These are phyloP conservation scores for Amanita exitialis DNA, from an alignment of 768 basidiomycete species.

Conservation along the genomic window DNA sequence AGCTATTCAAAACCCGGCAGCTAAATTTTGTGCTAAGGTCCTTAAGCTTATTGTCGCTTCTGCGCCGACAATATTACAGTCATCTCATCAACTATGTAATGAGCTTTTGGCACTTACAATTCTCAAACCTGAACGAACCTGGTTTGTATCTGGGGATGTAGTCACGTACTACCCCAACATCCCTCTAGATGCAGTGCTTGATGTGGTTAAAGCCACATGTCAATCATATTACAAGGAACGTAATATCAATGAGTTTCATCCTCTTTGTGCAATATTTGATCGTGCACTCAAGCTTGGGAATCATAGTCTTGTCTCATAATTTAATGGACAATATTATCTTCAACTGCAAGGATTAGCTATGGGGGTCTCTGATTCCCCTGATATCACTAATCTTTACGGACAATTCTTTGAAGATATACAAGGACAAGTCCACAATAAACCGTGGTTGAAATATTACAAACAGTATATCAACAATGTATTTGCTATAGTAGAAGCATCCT, in stretches of 20 bases:
- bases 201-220: not conserved
- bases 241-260: not conserved
- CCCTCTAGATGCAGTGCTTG: not conserved
- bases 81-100: not conserved
- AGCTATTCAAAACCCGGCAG: not conserved
- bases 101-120: not conserved
- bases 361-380: not conserved
- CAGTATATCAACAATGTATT: not conserved
- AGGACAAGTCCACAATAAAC: too few species aligned
- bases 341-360: conserved; percentile 7
- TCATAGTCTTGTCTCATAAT: conserved; percentile 6
- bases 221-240: conserved; percentile 1
- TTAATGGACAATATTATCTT: conserved; percentile 5
- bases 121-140: not conserved
- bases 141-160: conserved; percentile 5
- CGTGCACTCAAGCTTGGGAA: conserved; percentile 10
- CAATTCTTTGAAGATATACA: too few species aligned
- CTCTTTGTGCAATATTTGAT: not conserved
- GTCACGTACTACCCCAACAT: conserved; percentile 10
- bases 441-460: too few species aligned
- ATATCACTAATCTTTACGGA: not conserved
- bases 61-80: not conserved
- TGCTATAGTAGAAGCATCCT: not conserved
- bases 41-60: not conserved
- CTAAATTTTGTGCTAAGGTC: not conserved